Base-by-base conservation (phyloP, 495 filamentous ascomycete genomes). In the Platismatia glauca region DNA sequence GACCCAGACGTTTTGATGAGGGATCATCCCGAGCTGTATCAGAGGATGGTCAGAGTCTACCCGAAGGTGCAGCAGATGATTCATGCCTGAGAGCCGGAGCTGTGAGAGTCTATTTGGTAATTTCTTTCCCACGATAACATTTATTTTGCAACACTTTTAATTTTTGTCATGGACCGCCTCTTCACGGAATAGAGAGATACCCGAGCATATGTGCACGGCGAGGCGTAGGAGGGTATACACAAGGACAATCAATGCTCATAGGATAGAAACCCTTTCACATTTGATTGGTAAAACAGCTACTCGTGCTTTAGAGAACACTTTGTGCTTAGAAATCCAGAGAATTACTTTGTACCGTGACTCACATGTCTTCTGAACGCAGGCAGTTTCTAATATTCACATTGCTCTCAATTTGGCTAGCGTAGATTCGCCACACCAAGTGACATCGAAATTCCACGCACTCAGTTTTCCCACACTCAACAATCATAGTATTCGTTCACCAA, bases 1-100 rank as follows among this genome's bases (percentile, higher is more conserved):
- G 89, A 95, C 69, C 91, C 92, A 1, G 84, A 93, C 71, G 88
- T 91, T 12, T 73, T 96, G 78, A 88, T 90, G 70, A 77, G 82
- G 27, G 86, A 95, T 59, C 91, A 95, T 72, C 86, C 85, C 0
- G 89, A 91, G 61, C 74, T 97, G 60, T 96, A 90, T 66, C 71
- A 84, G 27, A 76, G 79, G 63, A 87, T 96, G 81, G 78, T 95
- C 4, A 68, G 75, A 57, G 83, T 95, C 39, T 96, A 95, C 74
- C 91, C 91, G 15, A 82, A 88, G 57, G 87, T 96, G 13, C 90
- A 95, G 75, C 77, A 86, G 70, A 82, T 83, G 31, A 81, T 88
- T 53, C 84, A 86, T 72, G 81, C 80, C 12, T 85, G 63, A 73
- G n/a, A 52, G 22, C 24, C 48, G 13, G 24, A 20, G 39, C 44